phyloP scores from a whole-genome alignment of 345 rosid species.

The Arabis alpina region DNA sequence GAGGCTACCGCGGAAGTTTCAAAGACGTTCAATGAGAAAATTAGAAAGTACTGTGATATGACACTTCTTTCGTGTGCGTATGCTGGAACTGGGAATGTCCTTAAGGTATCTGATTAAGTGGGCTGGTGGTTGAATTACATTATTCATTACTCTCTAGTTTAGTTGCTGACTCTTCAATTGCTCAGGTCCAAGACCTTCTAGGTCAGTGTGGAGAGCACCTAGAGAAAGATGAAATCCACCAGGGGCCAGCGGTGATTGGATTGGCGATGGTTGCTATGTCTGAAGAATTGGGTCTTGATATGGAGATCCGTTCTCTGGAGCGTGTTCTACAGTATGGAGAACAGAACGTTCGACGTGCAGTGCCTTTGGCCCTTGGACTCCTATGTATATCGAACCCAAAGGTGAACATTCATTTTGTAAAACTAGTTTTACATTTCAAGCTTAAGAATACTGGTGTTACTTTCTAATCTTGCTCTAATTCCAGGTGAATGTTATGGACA shows the following conservation, averaged over 20 bases:
- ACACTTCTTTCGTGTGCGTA: conserved; percentile 95
- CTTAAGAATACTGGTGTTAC: conserved; percentile 4
- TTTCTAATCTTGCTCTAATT: conserved; percentile 21
- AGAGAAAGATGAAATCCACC: conserved; percentile 84
- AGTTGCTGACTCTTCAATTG: conserved; percentile 33
- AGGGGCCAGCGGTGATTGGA: conserved; percentile 97
- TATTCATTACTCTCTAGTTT: conserved; percentile 24
- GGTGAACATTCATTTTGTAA: conserved; percentile 46
- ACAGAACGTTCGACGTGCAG: conserved; percentile 83
- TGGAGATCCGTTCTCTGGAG: conserved; percentile 93
- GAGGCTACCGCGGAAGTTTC: conserved; percentile 98
- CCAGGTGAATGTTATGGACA: conserved; percentile 96
- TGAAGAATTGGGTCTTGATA: conserved; percentile 96
- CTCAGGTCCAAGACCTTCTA: conserved; percentile 88
- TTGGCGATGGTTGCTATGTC: conserved; percentile 99
- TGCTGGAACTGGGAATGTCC: conserved; percentile 97
- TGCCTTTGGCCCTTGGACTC: conserved; percentile 97
- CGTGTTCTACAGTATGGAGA: conserved; percentile 96
- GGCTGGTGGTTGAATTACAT: conserved; percentile 27
- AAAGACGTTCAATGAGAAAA: conserved; percentile 88
- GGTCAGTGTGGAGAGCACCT: conserved; percentile 89
- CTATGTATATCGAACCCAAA: conserved; percentile 97
- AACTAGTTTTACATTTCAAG: not conserved
- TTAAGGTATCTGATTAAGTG: conserved; percentile 63
- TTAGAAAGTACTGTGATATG: conserved; percentile 89